Conservation (phyloP, 306 rosid genomes). For the Clitoria ternatea region DNA sequence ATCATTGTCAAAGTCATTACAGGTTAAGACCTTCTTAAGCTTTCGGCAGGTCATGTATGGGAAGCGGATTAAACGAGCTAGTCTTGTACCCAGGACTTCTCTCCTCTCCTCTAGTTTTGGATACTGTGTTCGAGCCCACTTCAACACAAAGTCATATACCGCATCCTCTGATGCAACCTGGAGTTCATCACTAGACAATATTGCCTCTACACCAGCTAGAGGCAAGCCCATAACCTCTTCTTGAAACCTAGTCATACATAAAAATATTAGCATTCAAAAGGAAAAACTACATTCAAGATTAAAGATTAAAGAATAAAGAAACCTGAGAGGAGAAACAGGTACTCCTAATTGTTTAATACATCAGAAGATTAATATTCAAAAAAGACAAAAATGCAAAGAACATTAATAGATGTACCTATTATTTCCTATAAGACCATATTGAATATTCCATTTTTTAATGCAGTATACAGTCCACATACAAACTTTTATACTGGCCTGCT, state of each 20-base stretch:
- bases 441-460: neutral
- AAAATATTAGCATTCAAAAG: slow-evolving; percentile 15
- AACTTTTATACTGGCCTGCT: neutral
- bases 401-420: neutral
- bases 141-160: slow-evolving; percentile 86
- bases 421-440: neutral
- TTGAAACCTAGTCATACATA: slow-evolving; percentile 51
- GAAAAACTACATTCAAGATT: slow-evolving; percentile 7
- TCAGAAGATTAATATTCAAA: neutral
- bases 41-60: slow-evolving; percentile 88
- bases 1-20: slow-evolving; percentile 82
- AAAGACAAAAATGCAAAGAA: neutral
- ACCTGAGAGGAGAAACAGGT: neutral
- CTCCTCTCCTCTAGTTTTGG: slow-evolving; percentile 75
- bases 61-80: slow-evolving; percentile 73
- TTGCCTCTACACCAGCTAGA: slow-evolving; percentile 78
- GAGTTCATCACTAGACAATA: slow-evolving; percentile 75
- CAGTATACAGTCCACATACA: neutral
- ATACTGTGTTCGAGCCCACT: slow-evolving; percentile 69
- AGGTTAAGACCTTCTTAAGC: slow-evolving; percentile 77
- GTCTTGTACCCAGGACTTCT: slow-evolving; percentile 61
- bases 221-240: slow-evolving; percentile 89
- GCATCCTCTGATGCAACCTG: slow-evolving; percentile 97
- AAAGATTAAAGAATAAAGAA: neutral
- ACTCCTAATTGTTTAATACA: neutral